Evolutionary conservation across 73 alveolate genomes (phyloP).

Genomic region (Breviolum minutum): DNA sequence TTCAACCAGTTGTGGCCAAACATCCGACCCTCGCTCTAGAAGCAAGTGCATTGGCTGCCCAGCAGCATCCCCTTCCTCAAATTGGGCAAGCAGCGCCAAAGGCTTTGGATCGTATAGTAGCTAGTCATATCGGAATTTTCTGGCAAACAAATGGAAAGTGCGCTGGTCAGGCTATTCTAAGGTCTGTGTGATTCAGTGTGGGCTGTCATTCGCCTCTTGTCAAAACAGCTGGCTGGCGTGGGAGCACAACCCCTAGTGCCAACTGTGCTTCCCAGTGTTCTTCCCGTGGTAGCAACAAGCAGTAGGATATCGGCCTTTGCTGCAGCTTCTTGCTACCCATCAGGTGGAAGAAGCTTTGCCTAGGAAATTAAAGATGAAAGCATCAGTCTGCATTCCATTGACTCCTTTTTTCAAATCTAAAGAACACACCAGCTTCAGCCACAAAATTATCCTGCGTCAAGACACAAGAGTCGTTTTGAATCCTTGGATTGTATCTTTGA

Average conservation of each 20-base stretch:
- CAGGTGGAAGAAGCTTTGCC: slow-evolving; percentile 25
- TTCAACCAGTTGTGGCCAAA: slow-evolving; percentile 30
- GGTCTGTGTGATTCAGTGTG: too few species aligned
- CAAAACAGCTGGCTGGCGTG: neutral
- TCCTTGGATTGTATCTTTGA: neutral
- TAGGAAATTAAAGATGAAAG: neutral
- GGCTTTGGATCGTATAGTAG: too few species aligned
- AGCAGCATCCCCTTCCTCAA: slow-evolving; percentile 74
- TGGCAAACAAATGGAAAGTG: too few species aligned
- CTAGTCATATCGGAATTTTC: too few species aligned
- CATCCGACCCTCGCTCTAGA: slow-evolving; percentile 24
- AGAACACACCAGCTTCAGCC: neutral
- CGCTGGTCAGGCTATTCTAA: too few species aligned
- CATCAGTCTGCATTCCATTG: neutral
- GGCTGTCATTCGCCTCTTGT: too few species aligned
- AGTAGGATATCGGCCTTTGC: neutral
- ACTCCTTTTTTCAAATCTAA: neutral
- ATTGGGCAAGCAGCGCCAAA: neutral
- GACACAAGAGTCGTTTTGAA: slow-evolving; percentile 2
- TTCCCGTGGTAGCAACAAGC: slow-evolving; percentile 45
- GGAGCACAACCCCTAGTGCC: neutral
- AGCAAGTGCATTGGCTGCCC: slow-evolving; percentile 58
- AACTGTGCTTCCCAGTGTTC: slow-evolving; percentile 50
- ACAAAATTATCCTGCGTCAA: neutral
- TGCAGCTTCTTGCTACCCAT: neutral